These are phyloP conservation scores for Lotmaria passim DNA, from an alignment of 208 protist species.

Conservation along the genomic window DNA sequence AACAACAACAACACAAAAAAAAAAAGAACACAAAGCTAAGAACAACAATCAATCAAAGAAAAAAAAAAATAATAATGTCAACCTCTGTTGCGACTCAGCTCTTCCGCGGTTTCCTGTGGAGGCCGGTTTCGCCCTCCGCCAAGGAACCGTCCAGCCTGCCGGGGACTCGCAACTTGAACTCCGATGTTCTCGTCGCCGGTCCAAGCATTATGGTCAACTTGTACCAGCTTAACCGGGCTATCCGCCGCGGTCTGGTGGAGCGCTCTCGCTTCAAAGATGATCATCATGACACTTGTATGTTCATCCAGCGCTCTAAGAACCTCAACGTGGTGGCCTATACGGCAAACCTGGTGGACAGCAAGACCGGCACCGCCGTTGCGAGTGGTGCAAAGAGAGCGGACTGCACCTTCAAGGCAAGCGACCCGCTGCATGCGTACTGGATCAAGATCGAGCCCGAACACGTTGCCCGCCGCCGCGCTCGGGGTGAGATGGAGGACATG, in stretches of 20 bases:
- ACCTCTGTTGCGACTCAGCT: conserved; percentile 72
- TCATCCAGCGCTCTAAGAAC: conserved; percentile 86
- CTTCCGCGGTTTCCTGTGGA: conserved; percentile 36
- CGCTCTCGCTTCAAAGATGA: conserved; percentile 70
- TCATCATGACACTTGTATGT: conserved; percentile 80
- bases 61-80: conserved; percentile 6
- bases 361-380: conserved; percentile 22
- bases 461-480: conserved; percentile 49
- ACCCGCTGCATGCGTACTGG: conserved; percentile 78
- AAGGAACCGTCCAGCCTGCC: conserved; percentile 40
- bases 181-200: conserved; percentile 64
- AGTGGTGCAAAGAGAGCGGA: conserved; percentile 24
- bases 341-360: conserved; percentile 40
- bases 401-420: conserved; percentile 45
- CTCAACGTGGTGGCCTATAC: conserved; percentile 78
- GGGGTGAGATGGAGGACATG: conserved; percentile 42
- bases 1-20: not conserved
- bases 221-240: conserved; percentile 50
- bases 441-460: conserved; percentile 71
- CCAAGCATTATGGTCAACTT: conserved; percentile 55
- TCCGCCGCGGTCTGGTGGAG: conserved; percentile 38
- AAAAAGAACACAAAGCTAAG: not conserved
- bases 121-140: conserved; percentile 17
- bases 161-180: conserved; percentile 44
- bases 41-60: not conserved